Conservation (phyloP, 2,329 filamentous ascomycete species). For the Penicillium sclerotigenum region DNA sequence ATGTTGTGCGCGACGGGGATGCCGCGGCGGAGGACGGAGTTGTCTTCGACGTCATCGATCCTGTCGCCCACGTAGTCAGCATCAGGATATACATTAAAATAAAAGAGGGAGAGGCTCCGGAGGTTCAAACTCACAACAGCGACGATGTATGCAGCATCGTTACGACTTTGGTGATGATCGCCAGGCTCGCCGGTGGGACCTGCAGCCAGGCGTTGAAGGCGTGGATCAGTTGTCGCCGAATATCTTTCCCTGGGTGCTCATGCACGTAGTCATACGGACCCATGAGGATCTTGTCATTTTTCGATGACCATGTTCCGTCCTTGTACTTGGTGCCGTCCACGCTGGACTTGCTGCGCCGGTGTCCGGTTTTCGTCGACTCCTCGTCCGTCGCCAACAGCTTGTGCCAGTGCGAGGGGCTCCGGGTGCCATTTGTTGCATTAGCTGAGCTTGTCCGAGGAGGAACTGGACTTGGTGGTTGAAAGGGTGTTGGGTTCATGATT, state of each 20-base stretch:
- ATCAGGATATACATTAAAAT: background rate
- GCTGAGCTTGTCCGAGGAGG: slow-evolving; percentile 71
- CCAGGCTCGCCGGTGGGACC: slow-evolving; percentile 41
- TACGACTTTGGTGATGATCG: slow-evolving; percentile 44
- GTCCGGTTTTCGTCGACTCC: slow-evolving; percentile 38
- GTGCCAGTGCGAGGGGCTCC: slow-evolving; percentile 10
- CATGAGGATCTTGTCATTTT: slow-evolving; percentile 44
- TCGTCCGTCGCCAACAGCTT: slow-evolving; percentile 52
- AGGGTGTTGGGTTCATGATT: slow-evolving; percentile 29
- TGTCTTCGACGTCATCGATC: slow-evolving; percentile 52
- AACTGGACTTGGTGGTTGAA: slow-evolving; percentile 63
- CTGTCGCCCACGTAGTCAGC: slow-evolving; percentile 15
- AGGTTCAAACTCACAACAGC: slow-evolving; percentile 36
- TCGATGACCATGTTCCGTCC: slow-evolving; percentile 36
- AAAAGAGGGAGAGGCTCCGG: background rate
- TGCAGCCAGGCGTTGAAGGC: slow-evolving; percentile 47
- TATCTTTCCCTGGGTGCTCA: slow-evolving; percentile 46
- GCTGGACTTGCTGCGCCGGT: slow-evolving; percentile 38
- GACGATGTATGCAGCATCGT: slow-evolving; percentile 48
- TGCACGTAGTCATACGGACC: slow-evolving; percentile 47
- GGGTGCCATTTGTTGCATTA: slow-evolving; percentile 33
- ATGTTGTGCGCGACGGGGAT: slow-evolving; percentile 50
- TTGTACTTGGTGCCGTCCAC: slow-evolving; percentile 40
- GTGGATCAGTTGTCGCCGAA: slow-evolving; percentile 44
- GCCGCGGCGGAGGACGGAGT: slow-evolving; percentile 48